phyloP scores from a whole-genome alignment of 75 land plant genomes.

The Sequoiadendron giganteum region DNA sequence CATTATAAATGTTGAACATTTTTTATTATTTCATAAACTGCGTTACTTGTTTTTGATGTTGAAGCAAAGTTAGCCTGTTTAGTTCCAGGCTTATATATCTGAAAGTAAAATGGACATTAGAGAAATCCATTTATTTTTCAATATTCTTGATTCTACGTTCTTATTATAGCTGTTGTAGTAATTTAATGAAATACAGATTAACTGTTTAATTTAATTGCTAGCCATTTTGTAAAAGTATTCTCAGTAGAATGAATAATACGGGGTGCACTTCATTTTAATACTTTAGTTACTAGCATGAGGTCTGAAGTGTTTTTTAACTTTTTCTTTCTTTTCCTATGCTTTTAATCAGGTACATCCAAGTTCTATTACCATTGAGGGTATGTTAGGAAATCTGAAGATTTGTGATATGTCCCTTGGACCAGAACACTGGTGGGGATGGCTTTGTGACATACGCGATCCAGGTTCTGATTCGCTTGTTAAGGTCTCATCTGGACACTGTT shows the following conservation, averaged over 20 bases:
- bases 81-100: background rate
- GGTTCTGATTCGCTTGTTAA: constrained; percentile 89
- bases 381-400: constrained; percentile 80
- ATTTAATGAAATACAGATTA: background rate
- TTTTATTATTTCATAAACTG: background rate
- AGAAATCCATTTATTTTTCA: background rate
- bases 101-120: background rate
- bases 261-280: background rate
- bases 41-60: background rate
- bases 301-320: background rate
- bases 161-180: background rate
- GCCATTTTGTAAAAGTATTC: background rate
- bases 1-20: background rate
- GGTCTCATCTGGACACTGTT: constrained; percentile 37
- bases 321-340: background rate
- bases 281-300: background rate
- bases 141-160: background rate
- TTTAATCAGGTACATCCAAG: constrained; percentile 79
- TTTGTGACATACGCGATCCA: constrained; percentile 88
- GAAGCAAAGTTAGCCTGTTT: background rate
- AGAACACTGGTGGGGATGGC: constrained; percentile 93
- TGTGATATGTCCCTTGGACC: constrained; percentile 81
- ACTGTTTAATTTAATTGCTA: background rate
- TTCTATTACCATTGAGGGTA: constrained; percentile 81
- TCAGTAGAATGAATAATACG: background rate